phyloP scores from a whole-genome alignment of 176 grass and related monocot genomes.

The Coix lacrymajobi region DNA sequence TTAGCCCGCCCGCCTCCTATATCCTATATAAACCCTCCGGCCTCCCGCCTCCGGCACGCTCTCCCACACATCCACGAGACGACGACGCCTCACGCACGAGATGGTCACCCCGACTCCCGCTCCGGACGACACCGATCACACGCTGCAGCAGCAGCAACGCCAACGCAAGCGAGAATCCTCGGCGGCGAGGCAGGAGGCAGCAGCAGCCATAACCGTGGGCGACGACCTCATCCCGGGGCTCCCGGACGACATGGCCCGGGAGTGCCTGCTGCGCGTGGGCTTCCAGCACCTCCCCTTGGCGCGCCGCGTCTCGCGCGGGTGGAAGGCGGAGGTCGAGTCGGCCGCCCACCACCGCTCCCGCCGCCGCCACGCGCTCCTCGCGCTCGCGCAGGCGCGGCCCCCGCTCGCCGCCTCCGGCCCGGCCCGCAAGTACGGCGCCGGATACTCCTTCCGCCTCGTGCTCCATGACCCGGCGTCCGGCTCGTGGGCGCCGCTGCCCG shows the following conservation, averaged over 20 bases:
- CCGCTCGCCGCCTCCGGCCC: conserved; percentile 31
- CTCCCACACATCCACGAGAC: neutral
- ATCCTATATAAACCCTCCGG: neutral
- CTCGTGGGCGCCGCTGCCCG: conserved; percentile 41
- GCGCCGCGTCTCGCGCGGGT: conserved; percentile 45
- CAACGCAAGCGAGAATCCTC: neutral
- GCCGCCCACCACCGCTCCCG: conserved; percentile 44
- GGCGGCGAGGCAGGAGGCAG: neutral
- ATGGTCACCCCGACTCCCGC: neutral
- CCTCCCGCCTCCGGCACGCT: neutral
- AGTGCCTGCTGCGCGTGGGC: conserved; percentile 65
- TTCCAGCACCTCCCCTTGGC: conserved; percentile 44
- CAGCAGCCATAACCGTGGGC: conserved; percentile 1
- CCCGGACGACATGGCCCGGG: conserved; percentile 65
- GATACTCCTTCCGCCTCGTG: conserved; percentile 36
- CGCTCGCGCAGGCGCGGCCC: conserved; percentile 22
- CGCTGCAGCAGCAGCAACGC: neutral
- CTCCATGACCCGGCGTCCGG: conserved; percentile 36
- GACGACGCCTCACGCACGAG: neutral
- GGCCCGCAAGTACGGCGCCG: neutral
- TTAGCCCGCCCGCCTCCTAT: neutral
- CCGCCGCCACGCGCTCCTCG: conserved; percentile 28
- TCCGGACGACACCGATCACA: neutral
- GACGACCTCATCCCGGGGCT: conserved; percentile 81
- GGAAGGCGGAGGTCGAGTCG: conserved; percentile 69